Percentiles rank a stretch among this genome's conserved stretches.
phyloP scores from a whole-genome alignment of 495 filamentous ascomycete species.

The Geopyxis carbonaria region DNA sequence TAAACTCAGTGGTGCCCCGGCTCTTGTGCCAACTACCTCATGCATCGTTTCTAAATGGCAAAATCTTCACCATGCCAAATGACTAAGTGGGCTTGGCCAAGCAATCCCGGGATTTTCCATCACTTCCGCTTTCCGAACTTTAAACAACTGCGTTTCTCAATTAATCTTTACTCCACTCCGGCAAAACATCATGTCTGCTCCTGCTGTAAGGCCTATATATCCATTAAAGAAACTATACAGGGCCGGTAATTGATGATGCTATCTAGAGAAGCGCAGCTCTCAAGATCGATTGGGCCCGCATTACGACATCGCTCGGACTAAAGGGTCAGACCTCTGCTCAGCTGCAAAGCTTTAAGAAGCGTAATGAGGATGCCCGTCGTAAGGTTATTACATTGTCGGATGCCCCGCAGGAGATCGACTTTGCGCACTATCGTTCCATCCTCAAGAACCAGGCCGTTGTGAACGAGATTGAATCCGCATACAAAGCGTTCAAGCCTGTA shows the following conservation, averaged over 20 bases:
- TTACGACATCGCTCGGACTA: slow-evolving; percentile 81
- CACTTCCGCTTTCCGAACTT: no score
- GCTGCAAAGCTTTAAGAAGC: slow-evolving; percentile 95
- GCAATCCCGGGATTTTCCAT: no score
- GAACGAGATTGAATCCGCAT: slow-evolving; percentile 90
- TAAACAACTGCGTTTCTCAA: no score
- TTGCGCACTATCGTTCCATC: slow-evolving; percentile 70
- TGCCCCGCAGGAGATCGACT: slow-evolving; percentile 71
- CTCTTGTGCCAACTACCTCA: no score
- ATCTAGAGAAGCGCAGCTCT: slow-evolving; percentile 87
- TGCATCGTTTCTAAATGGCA: no score
- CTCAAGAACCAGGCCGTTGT: slow-evolving; percentile 91
- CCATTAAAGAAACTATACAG: neutral
- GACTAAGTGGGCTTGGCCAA: no score
- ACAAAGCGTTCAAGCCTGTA: slow-evolving; percentile 72
- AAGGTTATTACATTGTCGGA: slow-evolving; percentile 64
- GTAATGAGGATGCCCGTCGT: slow-evolving; percentile 96
- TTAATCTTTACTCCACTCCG: no score
- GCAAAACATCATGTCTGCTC: slow-evolving; percentile 17
- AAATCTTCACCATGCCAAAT: no score
- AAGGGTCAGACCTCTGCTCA: slow-evolving; percentile 80
- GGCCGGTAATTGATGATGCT: slow-evolving; percentile 10
- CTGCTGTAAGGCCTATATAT: slow-evolving; percentile 12
- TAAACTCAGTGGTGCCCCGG: no score
- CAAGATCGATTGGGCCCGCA: slow-evolving; percentile 96